phyloP scores from a whole-genome alignment of 768 basidiomycete genomes.

The Chalciporus piperatus region DNA sequence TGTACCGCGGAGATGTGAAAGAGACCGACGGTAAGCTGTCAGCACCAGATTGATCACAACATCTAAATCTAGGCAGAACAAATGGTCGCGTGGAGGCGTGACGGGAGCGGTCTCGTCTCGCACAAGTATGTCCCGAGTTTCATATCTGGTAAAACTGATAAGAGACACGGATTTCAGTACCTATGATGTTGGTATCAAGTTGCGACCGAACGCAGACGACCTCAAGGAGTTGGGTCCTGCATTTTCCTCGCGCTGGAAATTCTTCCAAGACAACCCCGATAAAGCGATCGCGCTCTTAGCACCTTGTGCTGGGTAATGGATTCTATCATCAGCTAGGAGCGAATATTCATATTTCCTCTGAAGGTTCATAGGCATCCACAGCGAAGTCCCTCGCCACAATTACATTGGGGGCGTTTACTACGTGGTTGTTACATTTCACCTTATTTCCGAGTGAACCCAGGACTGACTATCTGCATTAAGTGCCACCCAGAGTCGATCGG shows the following conservation, averaged over 20 bases:
- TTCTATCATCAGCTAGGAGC: background rate
- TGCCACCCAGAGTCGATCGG: slow-evolving; percentile 47
- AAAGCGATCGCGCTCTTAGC: slow-evolving; percentile 52
- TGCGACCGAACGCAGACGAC: slow-evolving; percentile 51
- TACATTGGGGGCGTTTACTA: slow-evolving; percentile 25
- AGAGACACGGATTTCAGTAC: slow-evolving; percentile 34
- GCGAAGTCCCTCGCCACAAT: slow-evolving; percentile 9
- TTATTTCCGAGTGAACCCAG: background rate
- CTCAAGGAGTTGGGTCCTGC: slow-evolving; percentile 46
- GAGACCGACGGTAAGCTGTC: slow-evolving; percentile 39
- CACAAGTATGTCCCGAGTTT: slow-evolving; percentile 46
- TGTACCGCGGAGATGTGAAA: slow-evolving; percentile 40
- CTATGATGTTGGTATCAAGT: slow-evolving; percentile 53
- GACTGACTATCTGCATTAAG: slow-evolving; percentile 8
- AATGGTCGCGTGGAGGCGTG: slow-evolving; percentile 31
- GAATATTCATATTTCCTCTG: background rate
- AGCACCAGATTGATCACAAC: slow-evolving; percentile 7
- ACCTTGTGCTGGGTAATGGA: slow-evolving; percentile 37
- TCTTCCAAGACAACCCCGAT: slow-evolving; percentile 50
- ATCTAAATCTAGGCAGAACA: slow-evolving; percentile 26
- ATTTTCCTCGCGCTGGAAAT: slow-evolving; percentile 51
- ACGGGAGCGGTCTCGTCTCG: slow-evolving; percentile 49
- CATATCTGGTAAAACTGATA: background rate
- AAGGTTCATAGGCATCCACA: slow-evolving; percentile 12
- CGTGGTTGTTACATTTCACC: slow-evolving; percentile 20